Evolutionary conservation across 441 rosid genomes (phyloP), one percentile per base, ranked within the genome.

Genomic region (Gossypium gossypioides): DNA sequence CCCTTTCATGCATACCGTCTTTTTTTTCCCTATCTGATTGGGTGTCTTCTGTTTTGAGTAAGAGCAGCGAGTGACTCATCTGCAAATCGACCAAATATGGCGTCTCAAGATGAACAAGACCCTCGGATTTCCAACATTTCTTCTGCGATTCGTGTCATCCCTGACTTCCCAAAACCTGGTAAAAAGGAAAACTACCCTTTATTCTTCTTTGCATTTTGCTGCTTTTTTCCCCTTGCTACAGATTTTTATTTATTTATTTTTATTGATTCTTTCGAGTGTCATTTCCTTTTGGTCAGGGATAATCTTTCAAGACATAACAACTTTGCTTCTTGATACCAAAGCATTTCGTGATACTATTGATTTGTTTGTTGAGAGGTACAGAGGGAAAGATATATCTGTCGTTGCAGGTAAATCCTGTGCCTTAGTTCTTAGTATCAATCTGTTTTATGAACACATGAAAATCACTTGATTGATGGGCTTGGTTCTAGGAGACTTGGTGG

Each of bases 141-240:
- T 1, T 83, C 96, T 58, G 81, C 87, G 32, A 94, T 91, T 70
- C 85, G 98, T 59, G 88, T 91, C 74, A 94, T 94, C 83, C 97
- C 94, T 1, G 77, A 90, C 86, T 94, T 94, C 78, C 98, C 98
- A 19, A 94, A 91, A 77, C 85, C 92, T 65, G 98, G 97, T 93
- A 56, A 55, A 19, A 10, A 1, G 57, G 10, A 52, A 16, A 55
- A 37, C 40, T 8, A 25, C 48, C 51, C 22, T 62, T 32, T 12
- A 5, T 13, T 56, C 19, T 54, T 44, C 13, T 52, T n/a, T 69
- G 40, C 55, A 12, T 19, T 18, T 46, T 46, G 51, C 16, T 62
- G 8, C 15, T 54, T 42, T 19, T 18, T 16, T 27, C 2, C 37
- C 25, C 37, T 58, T 15, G 60, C 6, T 12, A 18, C 55, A 27